These are phyloP conservation scores for Cucurbita ficifolia DNA, from an alignment of 306 rosid genomes.

Conservation along the genomic window DNA sequence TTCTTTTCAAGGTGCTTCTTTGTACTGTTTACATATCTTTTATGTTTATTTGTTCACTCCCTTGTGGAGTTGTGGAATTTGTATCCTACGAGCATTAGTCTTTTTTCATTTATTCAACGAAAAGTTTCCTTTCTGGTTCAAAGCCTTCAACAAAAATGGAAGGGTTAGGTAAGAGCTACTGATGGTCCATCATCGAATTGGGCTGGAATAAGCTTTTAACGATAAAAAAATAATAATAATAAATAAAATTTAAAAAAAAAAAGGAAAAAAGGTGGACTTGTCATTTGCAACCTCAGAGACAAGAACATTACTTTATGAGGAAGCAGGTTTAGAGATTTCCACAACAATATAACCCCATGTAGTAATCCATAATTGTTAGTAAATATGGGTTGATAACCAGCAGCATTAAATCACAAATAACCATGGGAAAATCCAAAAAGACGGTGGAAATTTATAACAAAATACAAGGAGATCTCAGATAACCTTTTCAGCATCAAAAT, in stretches of 20 bases:
- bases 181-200: neutral
- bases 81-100: too few species aligned
- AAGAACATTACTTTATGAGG: neutral
- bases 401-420: neutral
- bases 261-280: neutral
- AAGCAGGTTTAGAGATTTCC: neutral
- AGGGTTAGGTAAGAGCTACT: neutral
- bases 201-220: neutral
- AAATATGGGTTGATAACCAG: neutral
- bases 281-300: neutral
- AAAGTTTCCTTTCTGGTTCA: too few species aligned
- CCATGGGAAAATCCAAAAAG: neutral
- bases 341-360: neutral
- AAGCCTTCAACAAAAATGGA: too few species aligned
- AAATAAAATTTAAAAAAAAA: too few species aligned
- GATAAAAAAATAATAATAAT: too few species aligned
- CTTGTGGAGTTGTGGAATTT: too few species aligned
- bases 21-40: too few species aligned
- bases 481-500: neutral
- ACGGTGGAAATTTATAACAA: neutral
- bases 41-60: too few species aligned
- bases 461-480: neutral
- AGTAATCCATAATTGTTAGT: neutral
- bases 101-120: too few species aligned
- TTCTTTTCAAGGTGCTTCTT: too few species aligned